Evolutionary conservation across 2,329 filamentous ascomycete genomes (phyloP).

Genomic region (Sarocladium brachiariae): DNA sequence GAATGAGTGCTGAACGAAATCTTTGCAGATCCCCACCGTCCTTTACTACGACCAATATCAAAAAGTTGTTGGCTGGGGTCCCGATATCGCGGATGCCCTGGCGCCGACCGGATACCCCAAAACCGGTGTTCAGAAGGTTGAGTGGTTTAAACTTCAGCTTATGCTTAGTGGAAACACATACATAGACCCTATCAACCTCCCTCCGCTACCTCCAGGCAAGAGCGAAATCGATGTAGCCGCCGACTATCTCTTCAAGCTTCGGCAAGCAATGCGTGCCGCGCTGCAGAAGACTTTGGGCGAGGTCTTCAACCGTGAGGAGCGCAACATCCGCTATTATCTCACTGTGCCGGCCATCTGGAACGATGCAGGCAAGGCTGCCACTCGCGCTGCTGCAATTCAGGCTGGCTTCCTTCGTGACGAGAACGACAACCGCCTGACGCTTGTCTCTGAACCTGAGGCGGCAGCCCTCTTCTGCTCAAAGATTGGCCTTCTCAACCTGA

Average conservation of each 20-base stretch:
- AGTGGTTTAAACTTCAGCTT: constrained; percentile 99
- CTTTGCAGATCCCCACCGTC: constrained; percentile 83
- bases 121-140: constrained; percentile 94
- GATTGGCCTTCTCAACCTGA: constrained; percentile 89
- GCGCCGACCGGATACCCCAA: constrained; percentile 97
- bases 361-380: constrained; percentile 95
- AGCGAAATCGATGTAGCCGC: constrained; percentile 99
- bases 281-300: constrained; percentile 94
- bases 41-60: constrained; percentile 99
- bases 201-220: constrained; percentile 92
- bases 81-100: constrained; percentile 93
- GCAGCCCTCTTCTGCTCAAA: constrained; percentile 97
- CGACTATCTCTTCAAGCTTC: constrained; percentile 96
- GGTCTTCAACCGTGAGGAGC: constrained; percentile 95
- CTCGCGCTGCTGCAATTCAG: constrained; percentile 90
- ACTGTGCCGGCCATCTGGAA: constrained; percentile 99
- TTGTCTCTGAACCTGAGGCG: constrained; percentile 94
- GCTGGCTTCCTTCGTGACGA: constrained; percentile 94
- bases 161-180: constrained; percentile 99
- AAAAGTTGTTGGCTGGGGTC: constrained; percentile 98
- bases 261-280: constrained; percentile 92
- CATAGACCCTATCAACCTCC: constrained; percentile 97
- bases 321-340: constrained; percentile 95
- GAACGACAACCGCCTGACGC: constrained; percentile 91
- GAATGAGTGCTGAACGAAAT: constrained; percentile 12